Evolutionary conservation across 768 basidiomycete species (phyloP), one percentile per base, ranked within the genome.

Genomic region (Leucocoprinus sp.): DNA sequence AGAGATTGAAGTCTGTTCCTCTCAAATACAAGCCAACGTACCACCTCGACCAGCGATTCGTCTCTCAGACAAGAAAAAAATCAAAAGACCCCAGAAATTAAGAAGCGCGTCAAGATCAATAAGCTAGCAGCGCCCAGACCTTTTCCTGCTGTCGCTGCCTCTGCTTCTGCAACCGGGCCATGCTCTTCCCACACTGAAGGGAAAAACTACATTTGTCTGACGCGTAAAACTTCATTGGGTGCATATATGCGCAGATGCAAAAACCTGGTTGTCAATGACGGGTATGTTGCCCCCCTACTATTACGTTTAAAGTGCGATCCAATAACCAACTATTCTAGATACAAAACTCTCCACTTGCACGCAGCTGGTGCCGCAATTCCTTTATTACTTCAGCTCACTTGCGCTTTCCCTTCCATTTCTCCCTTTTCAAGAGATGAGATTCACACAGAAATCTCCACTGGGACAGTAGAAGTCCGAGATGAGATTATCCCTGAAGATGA

Each of bases 301-400:
- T 24, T 22, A 8, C 6, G 24, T 23, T 27, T 29, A 3, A 8
- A 27, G 34, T 12, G 14, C 15, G n/a, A 19, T 27, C 40, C 51
- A 43, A 48, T 37, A 15, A 31, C 15, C 23, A 39, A 8, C 9
- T 33, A 44, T 12, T 31, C 8, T 53, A 89, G 86, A 27, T 82
- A 86, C 56, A 83, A 83, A 51, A 79, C 75, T 4, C 61, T 93
- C 24, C 76, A 81, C 59, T 62, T 93, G 35, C 78, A 75, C 49
- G 91, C 87, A 5, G 84, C 93, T 80, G 91, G 89, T 19, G 91
- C 91, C 4, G 89, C 92, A 1, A 92, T 93, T 47, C 89, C 91
- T 2, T 82, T 81, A 54, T 76, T 90, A 18, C 63, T 84, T 22
- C 78, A 78, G 37, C 70, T 95, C 11, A 64, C 75, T 9, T 72